Evolutionary conservation across 73 alveolate species (phyloP).

Genomic region (Halteria grandinella): DNA sequence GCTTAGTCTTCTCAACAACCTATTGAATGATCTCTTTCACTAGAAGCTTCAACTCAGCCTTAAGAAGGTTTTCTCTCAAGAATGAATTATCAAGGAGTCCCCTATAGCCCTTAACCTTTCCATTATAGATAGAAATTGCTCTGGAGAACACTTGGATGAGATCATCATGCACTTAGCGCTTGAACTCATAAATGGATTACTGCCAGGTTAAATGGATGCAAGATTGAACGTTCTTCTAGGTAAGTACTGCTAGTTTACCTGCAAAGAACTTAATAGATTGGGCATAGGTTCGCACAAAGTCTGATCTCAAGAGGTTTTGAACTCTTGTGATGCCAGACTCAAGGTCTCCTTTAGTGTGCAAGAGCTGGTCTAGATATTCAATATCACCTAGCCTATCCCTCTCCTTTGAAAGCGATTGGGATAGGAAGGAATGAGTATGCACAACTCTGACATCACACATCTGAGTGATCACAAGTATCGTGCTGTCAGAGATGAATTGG

Average conservation of each 20-base stretch:
- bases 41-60: constrained; percentile 31
- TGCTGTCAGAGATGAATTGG: constrained; percentile 37
- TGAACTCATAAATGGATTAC: constrained; percentile 5
- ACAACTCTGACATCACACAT: constrained; percentile 3
- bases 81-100: constrained; percentile 26
- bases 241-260: constrained; percentile 11
- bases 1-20: background rate
- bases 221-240: background rate
- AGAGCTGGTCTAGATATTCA: background rate
- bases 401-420: background rate
- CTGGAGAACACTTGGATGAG: constrained; percentile 13
- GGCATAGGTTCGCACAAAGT: constrained; percentile 17
- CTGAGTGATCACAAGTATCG: constrained; percentile 12
- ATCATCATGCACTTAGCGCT: constrained; percentile 31
- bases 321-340: constrained; percentile 12
- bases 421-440: background rate
- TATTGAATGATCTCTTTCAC: constrained; percentile 37
- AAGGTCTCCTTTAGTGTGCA: background rate
- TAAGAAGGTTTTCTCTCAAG: constrained; percentile 8
- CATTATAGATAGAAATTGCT: constrained; percentile 44
- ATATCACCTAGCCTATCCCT: background rate
- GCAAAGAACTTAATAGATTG: constrained; percentile 20
- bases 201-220: constrained; percentile 39
- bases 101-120: constrained; percentile 42
- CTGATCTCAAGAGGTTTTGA: constrained; percentile 8